phyloP scores from a whole-genome alignment of 179 eudicot genomes.

The Vitellaria paradoxa region DNA sequence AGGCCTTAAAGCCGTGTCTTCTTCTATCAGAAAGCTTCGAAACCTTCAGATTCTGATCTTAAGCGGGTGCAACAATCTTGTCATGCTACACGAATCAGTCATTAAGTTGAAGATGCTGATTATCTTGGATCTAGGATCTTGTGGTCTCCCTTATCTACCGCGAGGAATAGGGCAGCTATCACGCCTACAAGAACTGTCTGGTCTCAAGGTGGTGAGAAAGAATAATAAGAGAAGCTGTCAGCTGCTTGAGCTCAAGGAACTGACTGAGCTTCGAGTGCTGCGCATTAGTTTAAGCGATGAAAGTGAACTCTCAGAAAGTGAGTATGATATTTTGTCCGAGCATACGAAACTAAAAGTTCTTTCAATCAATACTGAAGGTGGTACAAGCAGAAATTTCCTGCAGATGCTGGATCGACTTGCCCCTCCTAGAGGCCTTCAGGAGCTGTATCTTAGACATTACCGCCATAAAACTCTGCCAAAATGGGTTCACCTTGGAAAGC shows the following conservation, averaged over 20 bases:
- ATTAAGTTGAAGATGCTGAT: conserved; percentile 23
- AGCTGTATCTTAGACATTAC: conserved; percentile 31
- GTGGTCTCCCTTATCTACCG: conserved; percentile 29
- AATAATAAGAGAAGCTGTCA: no score
- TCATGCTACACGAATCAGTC: conserved; percentile 28
- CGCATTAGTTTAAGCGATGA: conserved; percentile 27
- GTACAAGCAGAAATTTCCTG: conserved; percentile 20
- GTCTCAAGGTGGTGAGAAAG: no score
- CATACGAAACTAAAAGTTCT: conserved; percentile 26
- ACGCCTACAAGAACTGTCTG: no score
- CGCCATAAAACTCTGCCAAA: conserved; percentile 31
- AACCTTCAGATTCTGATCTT: conserved; percentile 32
- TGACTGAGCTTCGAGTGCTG: not conserved
- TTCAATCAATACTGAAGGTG: conserved; percentile 26
- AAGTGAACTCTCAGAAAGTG: conserved; percentile 31
- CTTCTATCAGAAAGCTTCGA: conserved; percentile 25
- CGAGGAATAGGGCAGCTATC: no score
- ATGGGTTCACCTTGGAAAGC: conserved; percentile 34
- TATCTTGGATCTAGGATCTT: conserved; percentile 34
- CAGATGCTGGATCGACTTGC: conserved; percentile 29
- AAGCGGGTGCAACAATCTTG: conserved; percentile 33
- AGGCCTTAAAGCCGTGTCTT: conserved; percentile 31
- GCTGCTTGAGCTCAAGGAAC: no score
- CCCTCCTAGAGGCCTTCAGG: conserved; percentile 34
- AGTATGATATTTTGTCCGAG: conserved; percentile 21